These are phyloP conservation scores for Coniochaeta pulveracea DNA, from an alignment of 2,329 filamentous ascomycete genomes.

Conservation along the genomic window DNA sequence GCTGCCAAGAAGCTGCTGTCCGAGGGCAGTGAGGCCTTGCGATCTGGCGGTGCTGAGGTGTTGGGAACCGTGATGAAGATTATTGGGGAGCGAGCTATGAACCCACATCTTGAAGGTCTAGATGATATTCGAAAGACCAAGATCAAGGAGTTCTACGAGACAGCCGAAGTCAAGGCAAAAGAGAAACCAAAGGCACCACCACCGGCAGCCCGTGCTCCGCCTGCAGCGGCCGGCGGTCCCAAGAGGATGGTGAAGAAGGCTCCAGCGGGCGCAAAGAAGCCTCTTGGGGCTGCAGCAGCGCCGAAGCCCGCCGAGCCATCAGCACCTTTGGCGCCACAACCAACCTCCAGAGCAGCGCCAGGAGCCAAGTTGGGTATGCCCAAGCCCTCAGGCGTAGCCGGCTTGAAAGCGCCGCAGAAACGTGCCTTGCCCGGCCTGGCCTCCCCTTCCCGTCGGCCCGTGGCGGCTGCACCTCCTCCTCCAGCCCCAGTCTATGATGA, in stretches of 20 bases:
- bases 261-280: slow-evolving; percentile 32
- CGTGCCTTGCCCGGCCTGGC: slow-evolving; percentile 36
- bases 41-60: slow-evolving; percentile 83
- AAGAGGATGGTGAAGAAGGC: slow-evolving; percentile 42
- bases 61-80: slow-evolving; percentile 97
- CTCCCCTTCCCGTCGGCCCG: slow-evolving; percentile 40
- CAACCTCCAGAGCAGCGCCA: slow-evolving; percentile 37
- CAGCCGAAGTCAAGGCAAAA: slow-evolving; percentile 76
- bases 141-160: slow-evolving; percentile 84
- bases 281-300: slow-evolving; percentile 24
- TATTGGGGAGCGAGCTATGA: slow-evolving; percentile 92
- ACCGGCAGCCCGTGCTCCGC: slow-evolving; percentile 40
- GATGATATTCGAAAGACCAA: slow-evolving; percentile 95
- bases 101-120: slow-evolving; percentile 76
- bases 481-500: slow-evolving; percentile 46
- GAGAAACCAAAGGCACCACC: slow-evolving; percentile 82
- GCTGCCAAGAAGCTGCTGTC: slow-evolving; percentile 79
- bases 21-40: slow-evolving; percentile 75
- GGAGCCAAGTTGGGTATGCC: slow-evolving; percentile 44
- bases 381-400: slow-evolving; percentile 39
- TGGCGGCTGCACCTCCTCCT: slow-evolving; percentile 32
- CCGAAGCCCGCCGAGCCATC: slow-evolving; percentile 32
- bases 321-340: slow-evolving; percentile 46
- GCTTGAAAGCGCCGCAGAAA: slow-evolving; percentile 50
- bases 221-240: slow-evolving; percentile 29